A percentile compares a stretch with the other conserved stretches of the same genome.
phyloP scores from a whole-genome alignment of 2,329 filamentous ascomycete genomes.

The Botrytis medusae region DNA sequence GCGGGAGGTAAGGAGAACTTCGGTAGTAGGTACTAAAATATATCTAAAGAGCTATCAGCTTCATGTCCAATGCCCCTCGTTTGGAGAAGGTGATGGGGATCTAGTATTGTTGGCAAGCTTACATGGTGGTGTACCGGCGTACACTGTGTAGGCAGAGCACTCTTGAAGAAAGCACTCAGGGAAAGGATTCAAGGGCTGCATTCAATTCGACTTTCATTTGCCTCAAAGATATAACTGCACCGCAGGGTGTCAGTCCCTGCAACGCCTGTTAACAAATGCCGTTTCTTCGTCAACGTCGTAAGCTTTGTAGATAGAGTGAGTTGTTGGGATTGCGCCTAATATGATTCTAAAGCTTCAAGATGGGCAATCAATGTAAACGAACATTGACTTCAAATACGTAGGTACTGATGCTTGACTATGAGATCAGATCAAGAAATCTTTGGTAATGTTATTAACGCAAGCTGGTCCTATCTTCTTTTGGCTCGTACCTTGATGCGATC shows the following conservation, averaged over 20 bases:
- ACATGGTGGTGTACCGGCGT: slow-evolving; percentile 85
- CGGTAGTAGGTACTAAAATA: slow-evolving; percentile 91
- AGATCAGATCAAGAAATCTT: slow-evolving; percentile 12
- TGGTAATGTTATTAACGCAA: not conserved
- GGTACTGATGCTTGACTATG: not conserved
- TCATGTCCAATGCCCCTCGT: slow-evolving; percentile 18
- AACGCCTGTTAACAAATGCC: slow-evolving; percentile 21
- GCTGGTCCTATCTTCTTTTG: slow-evolving; percentile 1
- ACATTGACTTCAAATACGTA: slow-evolving; percentile 4
- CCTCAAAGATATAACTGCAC: slow-evolving; percentile 33
- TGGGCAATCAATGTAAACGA: slow-evolving; percentile 5
- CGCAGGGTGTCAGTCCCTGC: slow-evolving; percentile 32
- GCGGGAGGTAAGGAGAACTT: slow-evolving; percentile 84
- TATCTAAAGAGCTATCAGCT: slow-evolving; percentile 51
- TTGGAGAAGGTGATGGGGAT: slow-evolving; percentile 24
- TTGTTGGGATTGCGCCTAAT: slow-evolving; percentile 2
- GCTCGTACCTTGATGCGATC: slow-evolving; percentile 13
- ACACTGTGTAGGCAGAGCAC: slow-evolving; percentile 88
- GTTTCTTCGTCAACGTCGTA: slow-evolving; percentile 14
- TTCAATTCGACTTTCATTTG: slow-evolving; percentile 57
- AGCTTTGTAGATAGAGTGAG: not conserved
- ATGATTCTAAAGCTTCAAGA: slow-evolving; percentile 5
- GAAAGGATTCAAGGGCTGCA: slow-evolving; percentile 99
- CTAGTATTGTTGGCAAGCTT: slow-evolving; percentile 35
- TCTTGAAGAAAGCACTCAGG: slow-evolving; percentile 98